Evolutionary conservation across 2,329 filamentous ascomycete species (phyloP).

Genomic region (Fusarium incarnatum): DNA sequence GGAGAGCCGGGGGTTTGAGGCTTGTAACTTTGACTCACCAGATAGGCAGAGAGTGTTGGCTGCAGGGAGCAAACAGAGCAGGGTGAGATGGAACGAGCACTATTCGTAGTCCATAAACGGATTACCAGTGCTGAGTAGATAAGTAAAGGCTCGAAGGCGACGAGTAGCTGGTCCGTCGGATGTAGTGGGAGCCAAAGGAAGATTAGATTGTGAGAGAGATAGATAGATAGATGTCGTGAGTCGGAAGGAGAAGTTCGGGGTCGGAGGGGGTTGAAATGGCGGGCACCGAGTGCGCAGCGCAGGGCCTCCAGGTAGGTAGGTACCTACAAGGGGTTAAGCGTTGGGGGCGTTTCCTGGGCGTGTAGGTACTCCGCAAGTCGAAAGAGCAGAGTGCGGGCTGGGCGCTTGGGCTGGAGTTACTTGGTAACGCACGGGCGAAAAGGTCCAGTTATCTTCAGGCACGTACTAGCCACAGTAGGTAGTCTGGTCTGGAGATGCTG

Average conservation of each 20-base stretch:
- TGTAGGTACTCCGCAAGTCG: slow-evolving; percentile 29
- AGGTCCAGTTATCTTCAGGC: slow-evolving; percentile 37
- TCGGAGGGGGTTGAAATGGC: slow-evolving; percentile 47
- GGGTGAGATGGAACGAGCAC: slow-evolving; percentile 7
- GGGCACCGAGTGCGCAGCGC: slow-evolving; percentile 39
- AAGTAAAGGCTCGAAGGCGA: slow-evolving; percentile 9
- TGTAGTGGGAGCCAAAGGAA: slow-evolving; percentile 38
- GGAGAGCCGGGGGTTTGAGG: slow-evolving; percentile 27
- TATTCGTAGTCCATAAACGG: slow-evolving; percentile 43
- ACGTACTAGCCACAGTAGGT: slow-evolving; percentile 37
- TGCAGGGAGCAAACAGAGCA: slow-evolving; percentile 2
- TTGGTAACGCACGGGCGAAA: slow-evolving; percentile 38
- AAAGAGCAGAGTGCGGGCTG: slow-evolving; percentile 22
- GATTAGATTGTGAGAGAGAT: slow-evolving; percentile 40
- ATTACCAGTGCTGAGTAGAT: slow-evolving; percentile 7
- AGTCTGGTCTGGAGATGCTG: slow-evolving; percentile 36
- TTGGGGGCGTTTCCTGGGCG: slow-evolving; percentile 28
- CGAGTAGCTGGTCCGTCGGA: slow-evolving; percentile 27
- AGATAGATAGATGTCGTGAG: slow-evolving; percentile 40
- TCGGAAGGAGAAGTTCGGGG: slow-evolving; percentile 41
- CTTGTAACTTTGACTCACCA: slow-evolving; percentile 41
- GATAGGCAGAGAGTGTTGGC: slow-evolving; percentile 34
- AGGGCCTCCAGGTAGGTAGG: slow-evolving; percentile 33
- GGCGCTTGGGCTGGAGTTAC: slow-evolving; percentile 37
- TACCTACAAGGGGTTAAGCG: slow-evolving; percentile 34